Evolutionary conservation across 164 flowering plant genomes (phyloP), one percentile per base, ranked within the genome.

Genomic region (Pachysandra terminalis): DNA sequence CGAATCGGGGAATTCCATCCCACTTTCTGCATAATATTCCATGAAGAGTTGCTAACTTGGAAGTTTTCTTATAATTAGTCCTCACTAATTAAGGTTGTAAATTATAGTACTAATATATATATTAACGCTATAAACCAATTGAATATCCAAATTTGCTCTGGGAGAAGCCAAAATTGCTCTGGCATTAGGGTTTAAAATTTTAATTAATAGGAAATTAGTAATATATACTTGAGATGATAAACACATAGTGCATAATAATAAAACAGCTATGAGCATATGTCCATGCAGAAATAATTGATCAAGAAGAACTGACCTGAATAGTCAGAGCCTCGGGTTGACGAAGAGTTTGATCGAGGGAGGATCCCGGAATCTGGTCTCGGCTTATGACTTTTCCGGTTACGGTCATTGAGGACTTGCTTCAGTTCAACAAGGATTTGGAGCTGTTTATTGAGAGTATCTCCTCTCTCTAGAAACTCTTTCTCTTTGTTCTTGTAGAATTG

Each of bases 371-470:
- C 66, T 2, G 80, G 27, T 41, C 56, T 74, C 5, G 74, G 25
- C n/a, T 65, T 56, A 21, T 23, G 66, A 25, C 51, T 79, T 63
- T 82, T 83, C 19, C 81, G 77, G 22, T 86, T 83, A 1, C 91
- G 86, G 14, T 84, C 84, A 19, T 40, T 68, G 28, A 91, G 68
- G 49, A 90, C 72, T 62, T 80, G 87, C 75, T 88, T 90, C 65
- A 89, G 75, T 40, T 93, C 95, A 0, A 82, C 54, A 35, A 96
- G 74, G 7, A 82, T 87, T 56, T 88, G 82, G 0, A 93, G 87
- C 70, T 96, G 99, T 75, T 87, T 85, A 37, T 81, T 83, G 6
- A 96, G 83, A 25, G 70, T 72, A 24, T 90, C 93, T 45, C 92
- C 97, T 80, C 95, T 85, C 68, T 86, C 94, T 0, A 86, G 28